Evolutionary conservation across 768 basidiomycete genomes (phyloP).

Genomic region (Tephrocybe rancida): DNA sequence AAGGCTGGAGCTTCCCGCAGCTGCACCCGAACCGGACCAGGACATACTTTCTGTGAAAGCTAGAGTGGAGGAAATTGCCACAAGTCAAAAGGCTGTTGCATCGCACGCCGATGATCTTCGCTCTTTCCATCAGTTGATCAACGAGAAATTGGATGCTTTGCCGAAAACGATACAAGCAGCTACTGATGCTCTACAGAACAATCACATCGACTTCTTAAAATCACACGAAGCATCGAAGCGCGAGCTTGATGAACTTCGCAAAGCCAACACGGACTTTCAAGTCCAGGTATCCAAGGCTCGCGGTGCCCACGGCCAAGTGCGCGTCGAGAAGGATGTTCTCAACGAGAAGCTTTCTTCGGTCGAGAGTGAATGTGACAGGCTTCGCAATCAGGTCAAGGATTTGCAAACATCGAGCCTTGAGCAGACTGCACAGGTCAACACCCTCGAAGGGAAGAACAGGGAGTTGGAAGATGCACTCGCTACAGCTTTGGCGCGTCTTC

Average conservation of each 20-base stretch:
- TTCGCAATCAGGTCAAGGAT: conserved; percentile 59
- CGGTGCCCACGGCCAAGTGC: conserved; percentile 73
- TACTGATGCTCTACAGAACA: conserved; percentile 56
- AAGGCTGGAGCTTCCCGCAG: conserved; percentile 28
- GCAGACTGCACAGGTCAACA: conserved; percentile 47
- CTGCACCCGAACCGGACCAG: conserved; percentile 28
- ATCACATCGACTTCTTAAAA: conserved; percentile 62
- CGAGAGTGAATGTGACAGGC: conserved; percentile 67
- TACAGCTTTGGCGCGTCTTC: conserved; percentile 69
- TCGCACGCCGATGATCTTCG: conserved; percentile 51
- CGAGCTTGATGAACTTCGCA: conserved; percentile 73
- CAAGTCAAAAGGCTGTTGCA: conserved; percentile 51
- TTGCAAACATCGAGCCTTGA: conserved; percentile 43
- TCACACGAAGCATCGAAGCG: conserved; percentile 58
- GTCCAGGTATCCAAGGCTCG: conserved; percentile 77
- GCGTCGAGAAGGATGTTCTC: conserved; percentile 80
- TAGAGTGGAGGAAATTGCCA: conserved; percentile 48
- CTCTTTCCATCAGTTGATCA: conserved; percentile 51
- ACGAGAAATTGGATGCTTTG: conserved; percentile 55
- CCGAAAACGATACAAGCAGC: conserved; percentile 61
- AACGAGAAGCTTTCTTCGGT: conserved; percentile 58
- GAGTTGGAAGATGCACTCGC: conserved; percentile 77
- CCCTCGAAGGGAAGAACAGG: conserved; percentile 51
- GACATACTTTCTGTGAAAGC: conserved; percentile 48
- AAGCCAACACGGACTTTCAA: conserved; percentile 68